These are phyloP conservation scores for Xylaria sp. DNA, from an alignment of 2,329 filamentous ascomycete species.

Conservation along the genomic window DNA sequence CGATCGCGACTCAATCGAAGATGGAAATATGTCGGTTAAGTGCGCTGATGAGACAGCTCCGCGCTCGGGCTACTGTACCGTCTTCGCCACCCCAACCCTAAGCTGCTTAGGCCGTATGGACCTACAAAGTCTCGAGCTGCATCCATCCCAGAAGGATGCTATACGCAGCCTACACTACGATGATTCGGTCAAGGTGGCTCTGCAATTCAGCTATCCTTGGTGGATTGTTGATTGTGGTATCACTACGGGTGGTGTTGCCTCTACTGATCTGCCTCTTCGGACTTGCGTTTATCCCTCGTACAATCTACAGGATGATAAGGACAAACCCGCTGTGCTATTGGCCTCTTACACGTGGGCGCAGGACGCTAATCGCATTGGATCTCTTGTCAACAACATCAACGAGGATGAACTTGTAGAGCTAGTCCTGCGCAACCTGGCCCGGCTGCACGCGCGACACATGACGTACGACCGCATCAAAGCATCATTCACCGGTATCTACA, in stretches of 20 bases:
- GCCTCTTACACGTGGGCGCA: conserved; percentile 46
- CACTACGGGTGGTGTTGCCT: conserved; percentile 38
- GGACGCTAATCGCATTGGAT: conserved; percentile 43
- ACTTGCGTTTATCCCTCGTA: conserved; percentile 47
- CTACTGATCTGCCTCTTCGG: conserved; percentile 42
- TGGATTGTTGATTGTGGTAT: conserved; percentile 39
- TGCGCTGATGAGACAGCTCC: too few relatives aligned
- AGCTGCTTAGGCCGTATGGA: conserved; percentile 41
- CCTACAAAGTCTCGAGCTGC: conserved; percentile 30
- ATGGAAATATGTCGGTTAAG: not conserved
- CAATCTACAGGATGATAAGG: conserved; percentile 35
- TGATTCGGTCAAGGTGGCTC: conserved; percentile 42
- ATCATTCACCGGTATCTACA: conserved; percentile 32
- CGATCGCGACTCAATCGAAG: too few relatives aligned
- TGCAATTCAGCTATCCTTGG: conserved; percentile 45
- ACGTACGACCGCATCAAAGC: not conserved
- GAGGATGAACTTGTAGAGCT: conserved; percentile 38
- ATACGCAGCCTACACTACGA: conserved; percentile 43
- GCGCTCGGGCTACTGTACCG: conserved; percentile 34
- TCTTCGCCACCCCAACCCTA: conserved; percentile 43
- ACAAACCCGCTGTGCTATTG: conserved; percentile 42
- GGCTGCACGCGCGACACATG: conserved; percentile 36
- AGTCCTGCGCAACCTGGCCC: conserved; percentile 39
- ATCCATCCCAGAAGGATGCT: conserved; percentile 36
- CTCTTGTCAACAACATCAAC: conserved; percentile 27